phyloP scores from a whole-genome alignment of 2,329 filamentous ascomycete species.

The Simplicillium aogashimaense region DNA sequence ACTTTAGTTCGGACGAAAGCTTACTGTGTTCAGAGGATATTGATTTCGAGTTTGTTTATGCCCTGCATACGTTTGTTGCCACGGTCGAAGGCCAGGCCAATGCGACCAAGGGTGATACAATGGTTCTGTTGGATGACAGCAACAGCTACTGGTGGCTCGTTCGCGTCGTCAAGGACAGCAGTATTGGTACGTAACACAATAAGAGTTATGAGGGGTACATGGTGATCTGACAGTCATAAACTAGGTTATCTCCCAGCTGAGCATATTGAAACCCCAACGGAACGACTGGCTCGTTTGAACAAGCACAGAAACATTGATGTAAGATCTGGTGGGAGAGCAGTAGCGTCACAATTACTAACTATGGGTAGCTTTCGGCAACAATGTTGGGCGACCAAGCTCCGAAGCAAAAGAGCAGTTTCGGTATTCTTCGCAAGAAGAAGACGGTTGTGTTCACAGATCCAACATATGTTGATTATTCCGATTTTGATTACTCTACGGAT shows the following conservation, averaged over 20 bases:
- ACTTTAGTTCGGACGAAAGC: constrained; percentile 67
- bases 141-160: constrained; percentile 99
- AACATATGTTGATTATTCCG: constrained; percentile 80
- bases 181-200: constrained; percentile 52
- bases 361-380: constrained; percentile 44
- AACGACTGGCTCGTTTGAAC: constrained; percentile 84
- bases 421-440: constrained; percentile 76
- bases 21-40: constrained; percentile 96
- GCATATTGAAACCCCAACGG: constrained; percentile 96
- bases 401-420: constrained; percentile 72
- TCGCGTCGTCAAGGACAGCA: constrained; percentile 92
- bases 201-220: background rate
- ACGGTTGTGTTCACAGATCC: constrained; percentile 78
- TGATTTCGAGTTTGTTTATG: constrained; percentile 99
- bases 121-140: constrained; percentile 95
- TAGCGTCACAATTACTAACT: constrained; percentile 7
- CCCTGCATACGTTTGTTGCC: constrained; percentile 92
- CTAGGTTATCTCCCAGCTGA: constrained; percentile 94
- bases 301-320: constrained; percentile 98
- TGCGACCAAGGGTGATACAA: constrained; percentile 95
- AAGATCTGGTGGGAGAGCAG: constrained; percentile 23
- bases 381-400: constrained; percentile 58
- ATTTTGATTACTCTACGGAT: constrained; percentile 76
- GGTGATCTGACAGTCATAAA: constrained; percentile 12
- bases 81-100: constrained; percentile 98